A percentile compares a stretch with the other conserved stretches of the same genome.
phyloP scores from a whole-genome alignment of 176 grass and related monocot genomes.

The Rhynchospora tenuis region DNA sequence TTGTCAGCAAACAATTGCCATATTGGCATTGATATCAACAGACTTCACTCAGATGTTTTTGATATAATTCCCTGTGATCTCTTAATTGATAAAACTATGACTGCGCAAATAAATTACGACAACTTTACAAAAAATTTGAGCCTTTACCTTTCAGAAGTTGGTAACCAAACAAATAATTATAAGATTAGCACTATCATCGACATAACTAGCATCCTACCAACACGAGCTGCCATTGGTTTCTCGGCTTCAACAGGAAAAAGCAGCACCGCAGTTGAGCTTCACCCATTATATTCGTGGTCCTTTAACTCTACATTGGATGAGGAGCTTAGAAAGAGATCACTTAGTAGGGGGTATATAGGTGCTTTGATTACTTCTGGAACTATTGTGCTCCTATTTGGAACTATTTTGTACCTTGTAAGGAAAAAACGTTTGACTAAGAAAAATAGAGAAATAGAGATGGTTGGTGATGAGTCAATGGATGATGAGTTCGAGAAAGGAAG shows the following conservation, averaged over 20 bases:
- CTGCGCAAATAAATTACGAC: constrained; percentile 26
- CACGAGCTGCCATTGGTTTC: too few species aligned
- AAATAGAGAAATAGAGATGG: not conserved
- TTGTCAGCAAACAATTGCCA: constrained; percentile 17
- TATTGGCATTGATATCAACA: constrained; percentile 42
- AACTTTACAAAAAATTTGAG: constrained; percentile 11
- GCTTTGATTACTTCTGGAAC: not conserved
- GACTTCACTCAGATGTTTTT: constrained; percentile 25
- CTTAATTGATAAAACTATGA: constrained; percentile 22
- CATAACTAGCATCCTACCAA: too few species aligned
- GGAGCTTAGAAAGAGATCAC: not conserved
- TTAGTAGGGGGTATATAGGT: too few species aligned
- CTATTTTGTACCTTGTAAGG: not conserved
- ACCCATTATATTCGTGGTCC: too few species aligned
- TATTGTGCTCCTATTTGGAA: not conserved
- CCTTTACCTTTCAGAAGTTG: not conserved
- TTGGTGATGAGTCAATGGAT: constrained; percentile 6
- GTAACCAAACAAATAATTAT: too few species aligned
- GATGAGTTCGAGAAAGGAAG: too few species aligned
- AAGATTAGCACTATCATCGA: too few species aligned
- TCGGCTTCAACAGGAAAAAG: not conserved
- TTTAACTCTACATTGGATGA: too few species aligned
- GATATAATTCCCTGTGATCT: not conserved
- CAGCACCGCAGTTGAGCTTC: too few species aligned
- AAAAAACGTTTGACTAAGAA: not conserved